Evolutionary conservation across 192 early-diverging fungal species (phyloP).

Genomic region (Gryganskiella cystojenkinii): DNA sequence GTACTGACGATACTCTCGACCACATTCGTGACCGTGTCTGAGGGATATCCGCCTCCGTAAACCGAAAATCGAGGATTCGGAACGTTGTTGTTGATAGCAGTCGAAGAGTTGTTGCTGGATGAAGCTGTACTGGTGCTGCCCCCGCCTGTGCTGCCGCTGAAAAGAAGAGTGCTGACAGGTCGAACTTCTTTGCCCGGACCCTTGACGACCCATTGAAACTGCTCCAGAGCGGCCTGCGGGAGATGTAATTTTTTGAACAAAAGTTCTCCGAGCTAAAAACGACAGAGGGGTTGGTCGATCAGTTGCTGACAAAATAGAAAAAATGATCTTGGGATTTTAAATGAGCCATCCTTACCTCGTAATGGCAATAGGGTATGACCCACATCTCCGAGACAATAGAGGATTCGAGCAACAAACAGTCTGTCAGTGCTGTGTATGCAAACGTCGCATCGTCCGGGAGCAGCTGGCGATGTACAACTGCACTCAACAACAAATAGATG

Average conservation of each 20-base stretch:
- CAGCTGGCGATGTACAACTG: conserved; percentile 51
- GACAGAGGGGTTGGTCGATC: too few relatives aligned
- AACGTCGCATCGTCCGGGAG: conserved; percentile 47
- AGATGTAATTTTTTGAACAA: conserved; percentile 48
- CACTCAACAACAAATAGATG: conserved; percentile 50
- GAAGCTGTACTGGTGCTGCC: too few relatives aligned
- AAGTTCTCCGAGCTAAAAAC: conserved; percentile 53
- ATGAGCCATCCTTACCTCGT: conserved; percentile 37
- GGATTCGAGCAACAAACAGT: conserved; percentile 50
- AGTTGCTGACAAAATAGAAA: background rate
- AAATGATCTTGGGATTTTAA: background rate
- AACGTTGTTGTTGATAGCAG: background rate
- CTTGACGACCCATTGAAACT: conserved; percentile 57
- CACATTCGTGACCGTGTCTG: conserved; percentile 36
- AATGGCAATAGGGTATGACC: conserved; percentile 55
- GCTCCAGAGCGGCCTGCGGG: conserved; percentile 53
- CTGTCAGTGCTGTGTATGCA: conserved; percentile 48
- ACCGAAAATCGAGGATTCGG: conserved; percentile 46
- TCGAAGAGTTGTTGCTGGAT: too few relatives aligned
- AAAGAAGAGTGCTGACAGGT: conserved; percentile 20
- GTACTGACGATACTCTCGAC: conserved; percentile 19
- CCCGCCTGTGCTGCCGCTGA: background rate
- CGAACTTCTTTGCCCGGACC: conserved; percentile 46
- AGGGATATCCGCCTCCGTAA: conserved; percentile 43
- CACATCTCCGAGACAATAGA: conserved; percentile 52